Evolutionary conservation across 2,329 filamentous ascomycete genomes (phyloP), one percentile per base, ranked within the genome.

Genomic region (Remersonia thermophila): DNA sequence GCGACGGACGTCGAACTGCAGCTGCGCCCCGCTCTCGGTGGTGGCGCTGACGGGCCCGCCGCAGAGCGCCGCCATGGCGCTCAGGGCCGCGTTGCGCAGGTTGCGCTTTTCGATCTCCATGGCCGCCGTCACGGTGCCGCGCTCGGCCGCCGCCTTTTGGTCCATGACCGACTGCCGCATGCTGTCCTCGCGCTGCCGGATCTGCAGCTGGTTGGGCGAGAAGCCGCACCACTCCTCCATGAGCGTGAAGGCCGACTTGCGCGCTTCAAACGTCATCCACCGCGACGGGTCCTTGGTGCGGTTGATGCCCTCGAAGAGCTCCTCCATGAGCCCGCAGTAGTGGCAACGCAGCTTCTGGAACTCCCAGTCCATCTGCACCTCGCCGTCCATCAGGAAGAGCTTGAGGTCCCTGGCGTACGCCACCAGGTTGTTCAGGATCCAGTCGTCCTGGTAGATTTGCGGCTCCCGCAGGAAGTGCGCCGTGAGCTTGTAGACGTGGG

Each of bases 171-270:
- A 84, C 47, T 87, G 82, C 30, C 84, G 73, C 80, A 95, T 93
- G 26, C 74, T 81, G 43, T 93, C 82, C 57, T 95, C 87, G 42
- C 85, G 72, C 39, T 80, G 77, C 4, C 79, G 74, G 28, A 94
- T 83, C 45, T 93, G 83, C 11, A 64, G 68, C 54, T 93, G 85
- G 45, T 95, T 94, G 0, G 87, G 85, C 7, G 87, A 94, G 55
- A 93, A 95, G 2, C 91, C 91, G 55, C 91, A 98, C 93, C 93
- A 98, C 46, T 96, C 89, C 58, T 98, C 91, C 87, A 98, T 96
- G 32, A 98, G 63, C 1, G 87, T 80, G 53, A 98, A 98, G 0
- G 89, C 83, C 4, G 91, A 95, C 55, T 95, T 94, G 28, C 93
- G 72, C 10, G 87, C 84, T 55, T 98, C 91, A 52, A 98, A 98